Percentiles rank a stretch among this genome's conserved stretches.
Evolutionary conservation across 2,329 filamentous ascomycete genomes (phyloP).

Genomic region (Trichoderma sp.): DNA sequence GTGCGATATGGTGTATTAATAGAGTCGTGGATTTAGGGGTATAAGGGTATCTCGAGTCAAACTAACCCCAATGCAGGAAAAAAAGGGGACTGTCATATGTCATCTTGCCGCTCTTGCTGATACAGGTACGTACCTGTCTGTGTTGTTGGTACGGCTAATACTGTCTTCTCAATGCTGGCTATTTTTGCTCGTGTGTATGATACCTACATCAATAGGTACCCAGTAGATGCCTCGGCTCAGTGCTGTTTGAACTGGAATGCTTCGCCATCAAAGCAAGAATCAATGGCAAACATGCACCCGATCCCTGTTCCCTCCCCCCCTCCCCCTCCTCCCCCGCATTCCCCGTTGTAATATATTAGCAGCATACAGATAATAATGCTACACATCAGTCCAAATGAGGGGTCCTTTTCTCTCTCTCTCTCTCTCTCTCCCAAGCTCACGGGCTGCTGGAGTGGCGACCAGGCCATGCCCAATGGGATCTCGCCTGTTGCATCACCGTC

Average conservation of each 20-base stretch:
- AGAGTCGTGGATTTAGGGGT: not conserved
- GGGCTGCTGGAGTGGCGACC: constrained; percentile 1
- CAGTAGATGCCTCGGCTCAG: no score
- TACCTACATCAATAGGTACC: no score
- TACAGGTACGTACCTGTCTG: not conserved
- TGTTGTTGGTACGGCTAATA: not conserved
- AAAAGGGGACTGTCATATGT: not conserved
- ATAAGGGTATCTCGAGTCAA: not conserved
- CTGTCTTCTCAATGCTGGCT: not conserved
- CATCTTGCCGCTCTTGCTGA: not conserved
- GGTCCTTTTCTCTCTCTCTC: not conserved
- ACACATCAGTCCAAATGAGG: not conserved
- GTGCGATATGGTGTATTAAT: not conserved
- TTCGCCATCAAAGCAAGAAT: not conserved
- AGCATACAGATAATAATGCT: not conserved
- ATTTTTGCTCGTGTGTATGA: no score
- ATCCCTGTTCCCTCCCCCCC: not conserved
- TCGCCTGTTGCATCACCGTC: constrained; percentile 7
- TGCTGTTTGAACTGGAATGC: no score
- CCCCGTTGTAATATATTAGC: not conserved
- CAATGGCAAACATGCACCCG: not conserved
- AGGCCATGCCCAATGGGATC: not conserved
- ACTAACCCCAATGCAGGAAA: not conserved
- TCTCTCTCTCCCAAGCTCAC: no score
- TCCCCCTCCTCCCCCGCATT: not conserved